phyloP scores from a whole-genome alignment of 345 rosid species.

The Populus deltoides region DNA sequence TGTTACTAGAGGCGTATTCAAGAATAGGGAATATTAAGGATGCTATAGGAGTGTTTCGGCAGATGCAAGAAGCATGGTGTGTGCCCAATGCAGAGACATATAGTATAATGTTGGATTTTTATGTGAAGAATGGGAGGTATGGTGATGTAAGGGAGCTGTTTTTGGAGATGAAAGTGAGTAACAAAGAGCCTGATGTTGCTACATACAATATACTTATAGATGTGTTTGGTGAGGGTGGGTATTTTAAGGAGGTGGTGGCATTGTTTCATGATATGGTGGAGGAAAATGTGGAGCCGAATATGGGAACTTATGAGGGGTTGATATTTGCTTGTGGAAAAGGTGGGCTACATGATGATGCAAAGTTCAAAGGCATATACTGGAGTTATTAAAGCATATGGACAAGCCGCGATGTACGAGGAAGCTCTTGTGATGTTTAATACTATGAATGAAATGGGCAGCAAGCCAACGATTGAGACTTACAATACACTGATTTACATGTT shows the following conservation, averaged over 20 bases:
- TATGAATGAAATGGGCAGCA: slow-evolving; percentile 84
- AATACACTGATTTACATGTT: slow-evolving; percentile 71
- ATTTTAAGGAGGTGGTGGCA: slow-evolving; percentile 92
- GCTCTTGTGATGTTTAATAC: slow-evolving; percentile 80
- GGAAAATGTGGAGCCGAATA: slow-evolving; percentile 82
- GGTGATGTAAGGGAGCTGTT: slow-evolving; percentile 87
- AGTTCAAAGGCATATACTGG: slow-evolving; percentile 80
- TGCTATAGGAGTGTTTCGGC: slow-evolving; percentile 78
- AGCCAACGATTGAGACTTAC: slow-evolving; percentile 72
- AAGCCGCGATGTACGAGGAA: slow-evolving; percentile 84
- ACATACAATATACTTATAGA: slow-evolving; percentile 79
- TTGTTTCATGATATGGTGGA: slow-evolving; percentile 94
- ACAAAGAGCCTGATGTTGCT: slow-evolving; percentile 76
- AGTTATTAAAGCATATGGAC: slow-evolving; percentile 85
- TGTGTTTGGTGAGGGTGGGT: slow-evolving; percentile 95
- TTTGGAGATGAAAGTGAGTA: slow-evolving; percentile 92
- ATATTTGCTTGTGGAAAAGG: slow-evolving; percentile 88
- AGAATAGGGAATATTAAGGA: slow-evolving; percentile 65
- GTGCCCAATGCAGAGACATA: slow-evolving; percentile 67
- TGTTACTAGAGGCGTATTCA: slow-evolving; percentile 72
- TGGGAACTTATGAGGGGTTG: slow-evolving; percentile 89
- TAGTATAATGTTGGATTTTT: slow-evolving; percentile 71
- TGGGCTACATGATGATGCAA: slow-evolving; percentile 81
- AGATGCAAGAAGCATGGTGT: slow-evolving; percentile 86
- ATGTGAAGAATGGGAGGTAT: slow-evolving; percentile 73